Evolutionary conservation across 345 rosid genomes (phyloP).

Genomic region (Eucalyptus polyanthemos): DNA sequence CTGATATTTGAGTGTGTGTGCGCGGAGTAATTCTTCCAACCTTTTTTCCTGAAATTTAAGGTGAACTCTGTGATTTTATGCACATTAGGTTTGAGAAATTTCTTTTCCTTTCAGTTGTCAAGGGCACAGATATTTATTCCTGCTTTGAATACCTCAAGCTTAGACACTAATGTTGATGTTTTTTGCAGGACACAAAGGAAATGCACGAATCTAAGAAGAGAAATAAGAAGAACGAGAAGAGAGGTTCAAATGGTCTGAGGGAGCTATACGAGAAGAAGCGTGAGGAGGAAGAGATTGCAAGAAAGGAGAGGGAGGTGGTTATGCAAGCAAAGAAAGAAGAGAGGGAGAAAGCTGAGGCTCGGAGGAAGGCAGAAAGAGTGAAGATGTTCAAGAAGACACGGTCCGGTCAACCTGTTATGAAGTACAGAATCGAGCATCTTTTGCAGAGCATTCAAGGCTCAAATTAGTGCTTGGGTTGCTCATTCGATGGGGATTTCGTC

Average conservation of each 20-base stretch:
- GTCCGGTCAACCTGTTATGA: constrained; percentile 85
- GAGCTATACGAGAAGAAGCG: constrained; percentile 52
- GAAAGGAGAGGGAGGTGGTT: constrained; percentile 48
- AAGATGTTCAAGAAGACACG: constrained; percentile 71
- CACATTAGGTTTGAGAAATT: background rate
- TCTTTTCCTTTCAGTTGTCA: background rate
- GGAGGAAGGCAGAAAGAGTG: constrained; percentile 47
- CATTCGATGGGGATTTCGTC: background rate
- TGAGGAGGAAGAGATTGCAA: constrained; percentile 58
- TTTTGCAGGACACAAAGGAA: constrained; percentile 13
- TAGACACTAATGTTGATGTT: background rate
- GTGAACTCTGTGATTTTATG: background rate
- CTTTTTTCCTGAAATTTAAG: background rate
- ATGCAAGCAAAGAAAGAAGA: constrained; percentile 58
- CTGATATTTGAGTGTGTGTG: background rate
- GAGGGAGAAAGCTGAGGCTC: constrained; percentile 52
- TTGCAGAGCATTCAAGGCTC: constrained; percentile 59
- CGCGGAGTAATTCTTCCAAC: background rate
- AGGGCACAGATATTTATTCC: background rate
- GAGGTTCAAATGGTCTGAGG: constrained; percentile 15
- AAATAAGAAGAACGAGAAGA: constrained; percentile 14
- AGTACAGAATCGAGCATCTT: constrained; percentile 80
- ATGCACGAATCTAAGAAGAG: constrained; percentile 5
- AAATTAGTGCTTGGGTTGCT: background rate
- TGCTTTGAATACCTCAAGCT: background rate